Percentiles rank a stretch among this genome's conserved stretches.
phyloP scores from a whole-genome alignment of 805 yeast genomes.

The Suhomyces sp. region DNA sequence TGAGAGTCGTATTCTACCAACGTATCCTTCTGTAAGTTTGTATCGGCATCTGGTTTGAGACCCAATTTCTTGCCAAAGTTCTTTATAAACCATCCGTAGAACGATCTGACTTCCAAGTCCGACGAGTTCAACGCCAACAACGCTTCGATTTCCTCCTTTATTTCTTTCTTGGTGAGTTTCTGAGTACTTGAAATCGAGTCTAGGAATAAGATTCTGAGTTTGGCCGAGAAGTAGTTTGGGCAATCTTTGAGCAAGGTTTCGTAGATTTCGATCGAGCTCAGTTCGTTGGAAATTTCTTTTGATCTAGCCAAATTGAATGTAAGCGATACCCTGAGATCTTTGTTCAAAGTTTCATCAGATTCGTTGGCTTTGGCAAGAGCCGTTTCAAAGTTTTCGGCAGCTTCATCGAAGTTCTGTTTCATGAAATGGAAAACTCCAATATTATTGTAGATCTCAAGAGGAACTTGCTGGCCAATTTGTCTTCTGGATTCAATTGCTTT shows the following conservation, averaged over 20 bases:
- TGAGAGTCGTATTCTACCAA: slow-evolving; percentile 79
- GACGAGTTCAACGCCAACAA: slow-evolving; percentile 54
- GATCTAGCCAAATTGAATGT: slow-evolving; percentile 76
- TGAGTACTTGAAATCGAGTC: slow-evolving; percentile 45
- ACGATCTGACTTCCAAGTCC: slow-evolving; percentile 80
- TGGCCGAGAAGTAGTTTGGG: slow-evolving; percentile 75
- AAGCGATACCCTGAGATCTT: slow-evolving; percentile 32
- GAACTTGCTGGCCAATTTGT: slow-evolving; percentile 43
- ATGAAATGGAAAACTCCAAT: slow-evolving; percentile 79
- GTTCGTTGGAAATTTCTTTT: slow-evolving; percentile 43
- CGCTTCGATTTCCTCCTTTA: slow-evolving; percentile 52
- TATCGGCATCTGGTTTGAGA: slow-evolving; percentile 56
- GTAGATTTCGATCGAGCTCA: slow-evolving; percentile 48
- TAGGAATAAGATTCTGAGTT: slow-evolving; percentile 64
- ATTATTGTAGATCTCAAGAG: slow-evolving; percentile 69
- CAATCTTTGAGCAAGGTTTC: slow-evolving; percentile 51
- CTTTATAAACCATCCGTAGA: slow-evolving; percentile 85
- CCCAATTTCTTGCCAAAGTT: slow-evolving; percentile 54
- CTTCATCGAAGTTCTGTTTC: slow-evolving; percentile 56
- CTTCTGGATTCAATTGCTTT: slow-evolving; percentile 55
- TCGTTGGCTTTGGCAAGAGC: slow-evolving; percentile 41
- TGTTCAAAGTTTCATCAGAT: slow-evolving; percentile 22
- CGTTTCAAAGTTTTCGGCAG: slow-evolving; percentile 52
- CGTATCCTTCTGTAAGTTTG: slow-evolving; percentile 80
- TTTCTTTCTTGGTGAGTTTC: slow-evolving; percentile 36